phyloP scores from a whole-genome alignment of 108 stramenopile species.

The Fragilaria radians region DNA sequence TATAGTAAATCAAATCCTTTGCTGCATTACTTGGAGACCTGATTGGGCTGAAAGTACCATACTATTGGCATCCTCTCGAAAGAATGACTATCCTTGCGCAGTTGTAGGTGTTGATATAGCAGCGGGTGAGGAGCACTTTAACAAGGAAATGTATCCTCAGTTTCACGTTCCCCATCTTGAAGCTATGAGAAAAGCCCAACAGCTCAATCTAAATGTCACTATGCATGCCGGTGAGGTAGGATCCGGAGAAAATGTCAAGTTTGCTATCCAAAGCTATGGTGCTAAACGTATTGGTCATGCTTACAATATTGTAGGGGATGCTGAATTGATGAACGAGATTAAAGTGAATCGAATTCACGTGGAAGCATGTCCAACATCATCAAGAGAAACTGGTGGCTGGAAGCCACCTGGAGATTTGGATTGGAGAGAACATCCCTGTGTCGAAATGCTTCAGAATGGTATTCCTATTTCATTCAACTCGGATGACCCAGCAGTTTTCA shows the following conservation, averaged over 20 bases:
- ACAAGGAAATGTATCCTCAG: slow-evolving; percentile 20
- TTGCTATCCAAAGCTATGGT: slow-evolving; percentile 44
- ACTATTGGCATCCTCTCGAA: slow-evolving; percentile 32
- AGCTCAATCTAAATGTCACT: slow-evolving; percentile 44
- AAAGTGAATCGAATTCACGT: slow-evolving; percentile 37
- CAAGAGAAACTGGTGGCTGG: slow-evolving; percentile 44
- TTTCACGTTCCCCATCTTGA: slow-evolving; percentile 38
- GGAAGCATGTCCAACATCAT: slow-evolving; percentile 61
- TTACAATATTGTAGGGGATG: slow-evolving; percentile 30
- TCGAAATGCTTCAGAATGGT: slow-evolving; percentile 27
- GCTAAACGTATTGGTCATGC: slow-evolving; percentile 69
- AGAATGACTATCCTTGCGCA: slow-evolving; percentile 43
- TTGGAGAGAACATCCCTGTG: slow-evolving; percentile 55
- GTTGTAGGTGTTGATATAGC: slow-evolving; percentile 70
- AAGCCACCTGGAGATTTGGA: slow-evolving; percentile 2
- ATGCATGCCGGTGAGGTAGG: slow-evolving; percentile 58
- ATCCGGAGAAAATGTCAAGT: slow-evolving; percentile 37
- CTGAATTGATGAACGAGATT: slow-evolving; percentile 33
- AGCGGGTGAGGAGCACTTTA: slow-evolving; percentile 68
- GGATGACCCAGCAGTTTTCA: slow-evolving; percentile 71
- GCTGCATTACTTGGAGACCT: slow-evolving; percentile 53
- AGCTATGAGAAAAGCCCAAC: slow-evolving; percentile 42
- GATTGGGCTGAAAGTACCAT: slow-evolving; percentile 57
- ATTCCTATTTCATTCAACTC: slow-evolving; percentile 42
- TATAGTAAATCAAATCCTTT: slow-evolving; percentile 60